Base-by-base conservation (phyloP, 345 rosid genomes). In the Syzygium aqueum region DNA sequence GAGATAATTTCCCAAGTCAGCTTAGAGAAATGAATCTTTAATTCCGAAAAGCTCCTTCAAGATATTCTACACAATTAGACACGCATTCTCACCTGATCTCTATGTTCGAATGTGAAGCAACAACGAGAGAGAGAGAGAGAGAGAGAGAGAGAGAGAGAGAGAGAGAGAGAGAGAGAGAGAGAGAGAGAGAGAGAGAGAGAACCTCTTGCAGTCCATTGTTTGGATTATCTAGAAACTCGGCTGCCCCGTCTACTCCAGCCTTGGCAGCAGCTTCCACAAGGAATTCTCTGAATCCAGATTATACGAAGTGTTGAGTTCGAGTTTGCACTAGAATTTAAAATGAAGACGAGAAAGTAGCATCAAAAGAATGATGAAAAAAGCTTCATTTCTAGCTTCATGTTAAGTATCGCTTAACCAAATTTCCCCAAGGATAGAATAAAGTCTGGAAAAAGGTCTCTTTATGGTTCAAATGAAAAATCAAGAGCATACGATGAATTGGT, bases 171-270 rank as follows among this genome's bases (percentile, higher is more conserved):
- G 73, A 61, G 43, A 28, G 77, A 65, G 73, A n/a, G 77, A 28
- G 21, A 28, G 77, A 65, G 77, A 65, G 13, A 56, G 65, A 59
- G 57, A 54, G 33, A 61, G 67, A 27, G 67, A 59, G 67, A 16
- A 95, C 97, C 95, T 94, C 97, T 82, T 86, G 89, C 63, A 93
- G 88, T 57, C 98, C 98, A 37, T 90, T 96, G 67, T 94, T 93
- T 40, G 97, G 95, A 59, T 95, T 95, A 84, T 90, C 93, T n/a
- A 96, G 96, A 87, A 94, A 97, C 78, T 90, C 97, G 51, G 94
- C 96, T 86, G 97, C 98, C 53, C 98, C 97, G 82, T 94, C 96
- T 85, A 97, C 85, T 88, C 96, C 98, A 85, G 91, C 94, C 89
- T 94, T 96, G 61, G 86, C 89, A 37, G 98, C 97, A 43, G 94